Evolutionary conservation across 2,329 filamentous ascomycete species (phyloP), one percentile per base, ranked within the genome.

Genomic region (Hypocreales sp.): DNA sequence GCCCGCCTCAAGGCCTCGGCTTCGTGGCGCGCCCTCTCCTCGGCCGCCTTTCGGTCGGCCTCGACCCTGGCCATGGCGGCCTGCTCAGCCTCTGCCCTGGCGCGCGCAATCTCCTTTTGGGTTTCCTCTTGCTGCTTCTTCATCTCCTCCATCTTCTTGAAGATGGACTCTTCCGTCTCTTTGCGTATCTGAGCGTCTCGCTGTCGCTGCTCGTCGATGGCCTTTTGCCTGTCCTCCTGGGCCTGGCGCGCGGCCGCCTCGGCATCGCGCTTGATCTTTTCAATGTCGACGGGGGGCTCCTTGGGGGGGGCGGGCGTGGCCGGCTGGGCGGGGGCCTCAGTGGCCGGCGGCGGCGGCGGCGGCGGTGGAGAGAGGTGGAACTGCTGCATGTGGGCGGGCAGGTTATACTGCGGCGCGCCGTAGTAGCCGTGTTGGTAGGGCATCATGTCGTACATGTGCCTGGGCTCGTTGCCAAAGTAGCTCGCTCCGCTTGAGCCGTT

Each of bases 191-290:
- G 52, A 8, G 48, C 50, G 33, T 66, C 60, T 1, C 58, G 35
- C 26, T 60, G 56, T 5, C 48, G 49, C 30, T 58, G 52, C 39
- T 50, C 56, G 19, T 60, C 55, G 8, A 53, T 56, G 8, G 58
- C 58, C 28, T 60, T 61, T 33, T 52, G 55, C 35, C 49, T 53
- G 17, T 56, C 58, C 31, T 61, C 50, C 17, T 56, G 56, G 4
- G 48, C 52, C 34, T 67, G 58, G 23, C 67, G 55, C 8, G 53
- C 50, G 9, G 61, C 58, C 11, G 80, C 49, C 38, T 77, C 64
- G 35, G 68, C 61, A 34, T 75, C 64, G 31, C 76, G 61, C n/a
- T 58, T 57, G 35, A 76, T 56, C 40, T 71, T 71, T 30, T 77
- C 66, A 2, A 65, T 60, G 28, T 77, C 67, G 17, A 44, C 42